Evolutionary conservation across 306 rosid genomes (phyloP), one percentile per base, ranked within the genome.

Genomic region (Cicer bijugum): DNA sequence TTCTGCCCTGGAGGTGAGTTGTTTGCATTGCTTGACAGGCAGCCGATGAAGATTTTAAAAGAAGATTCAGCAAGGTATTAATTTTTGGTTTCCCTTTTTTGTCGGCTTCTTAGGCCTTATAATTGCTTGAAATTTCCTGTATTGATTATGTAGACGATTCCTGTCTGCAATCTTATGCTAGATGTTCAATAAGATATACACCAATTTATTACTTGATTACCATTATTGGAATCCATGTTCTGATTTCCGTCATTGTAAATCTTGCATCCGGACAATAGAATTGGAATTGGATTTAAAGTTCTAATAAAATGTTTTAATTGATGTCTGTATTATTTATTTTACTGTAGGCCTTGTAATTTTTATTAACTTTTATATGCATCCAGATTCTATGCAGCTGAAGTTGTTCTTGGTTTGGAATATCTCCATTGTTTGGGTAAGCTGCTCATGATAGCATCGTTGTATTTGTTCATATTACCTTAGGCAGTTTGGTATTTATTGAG

Each of bases 371-470:
- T 67, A 48, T 65, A 15, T 47, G 12, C 81, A 40, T 79, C 52
- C 93, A 94, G 98, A 84, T 91, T 94, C 85, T 94, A 87, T 89
- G 91, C 87, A 4, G 98, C 96, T 65, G 97, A 94, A 85, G 95
- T 94, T 51, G 86, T 94, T 74, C 86, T 89, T 78, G 91, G 88
- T 75, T 89, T 94, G 88, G 97, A 94, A 80, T 94, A 94, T 73
- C 97, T 94, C 72, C 98, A 94, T 79, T 94, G 96, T 88, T 81
- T 94, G 87, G 98, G 98, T 93, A 91, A 5, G 23, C 47, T 46
- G 40, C 58, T 77, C 69, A 46, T 64, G 42, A 55, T 43, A 57
- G 28, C 65, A 39, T 59, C 56, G 10, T 47, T 71, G 67, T 58
- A 46, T 37, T 62, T 19, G 58, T 83, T 69, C 51, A 50, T 11